Evolutionary conservation across 306 rosid genomes (phyloP).

Genomic region (Glycine soja): DNA sequence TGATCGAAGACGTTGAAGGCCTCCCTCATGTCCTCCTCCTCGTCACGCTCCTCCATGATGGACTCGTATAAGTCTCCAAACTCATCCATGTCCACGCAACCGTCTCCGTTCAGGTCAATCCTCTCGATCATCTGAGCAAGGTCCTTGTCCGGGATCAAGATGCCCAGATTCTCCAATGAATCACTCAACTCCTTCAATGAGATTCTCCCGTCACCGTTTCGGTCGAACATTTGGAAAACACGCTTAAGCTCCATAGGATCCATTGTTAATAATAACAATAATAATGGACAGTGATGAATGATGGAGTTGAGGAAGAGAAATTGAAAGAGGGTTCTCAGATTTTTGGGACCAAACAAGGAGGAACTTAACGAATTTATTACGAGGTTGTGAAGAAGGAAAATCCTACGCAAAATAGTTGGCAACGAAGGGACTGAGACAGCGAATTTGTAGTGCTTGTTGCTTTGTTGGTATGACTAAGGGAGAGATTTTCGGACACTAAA

Average conservation of each 20-base stretch:
- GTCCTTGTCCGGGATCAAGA: constrained; percentile 69
- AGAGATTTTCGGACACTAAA: constrained; percentile 40
- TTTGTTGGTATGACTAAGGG: background rate
- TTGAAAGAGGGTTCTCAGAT: too few relatives aligned
- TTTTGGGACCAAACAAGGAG: background rate
- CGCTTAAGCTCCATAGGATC: constrained; percentile 64
- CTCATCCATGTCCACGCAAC: constrained; percentile 74
- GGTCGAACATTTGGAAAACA: constrained; percentile 80
- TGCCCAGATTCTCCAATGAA: constrained; percentile 75
- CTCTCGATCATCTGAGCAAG: constrained; percentile 66
- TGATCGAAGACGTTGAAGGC: constrained; percentile 90
- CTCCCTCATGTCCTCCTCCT: constrained; percentile 83
- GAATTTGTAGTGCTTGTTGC: constrained; percentile 19
- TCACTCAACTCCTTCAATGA: constrained; percentile 68
- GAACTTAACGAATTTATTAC: constrained; percentile 24
- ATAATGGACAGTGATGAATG: too few relatives aligned
- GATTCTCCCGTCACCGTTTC: constrained; percentile 78
- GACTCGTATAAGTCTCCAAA: constrained; percentile 71
- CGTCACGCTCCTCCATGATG: constrained; percentile 69
- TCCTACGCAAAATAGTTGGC: background rate
- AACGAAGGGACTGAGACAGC: background rate
- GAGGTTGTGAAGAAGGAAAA: constrained; percentile 44
- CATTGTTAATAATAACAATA: constrained; percentile 44
- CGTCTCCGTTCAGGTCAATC: constrained; percentile 74
- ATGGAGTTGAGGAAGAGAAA: too few relatives aligned